phyloP scores from a whole-genome alignment of 441 rosid genomes.

The Melastoma candidum region DNA sequence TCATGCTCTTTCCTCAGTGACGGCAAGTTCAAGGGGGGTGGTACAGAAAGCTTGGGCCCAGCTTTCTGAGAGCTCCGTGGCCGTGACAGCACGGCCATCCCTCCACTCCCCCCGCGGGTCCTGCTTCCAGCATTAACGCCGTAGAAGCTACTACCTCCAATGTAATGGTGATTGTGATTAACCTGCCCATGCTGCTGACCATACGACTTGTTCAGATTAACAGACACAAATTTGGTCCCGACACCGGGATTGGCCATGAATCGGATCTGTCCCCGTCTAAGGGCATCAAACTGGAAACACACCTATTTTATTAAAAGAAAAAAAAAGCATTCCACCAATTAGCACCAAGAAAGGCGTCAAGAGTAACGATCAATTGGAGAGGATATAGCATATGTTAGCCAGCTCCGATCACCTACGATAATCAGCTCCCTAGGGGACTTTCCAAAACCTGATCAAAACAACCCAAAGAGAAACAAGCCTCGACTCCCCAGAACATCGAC shows the following conservation, averaged over 20 bases:
- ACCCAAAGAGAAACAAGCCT: no score
- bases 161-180: constrained; percentile 28
- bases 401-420: no score
- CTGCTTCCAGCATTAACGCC: constrained; percentile 33
- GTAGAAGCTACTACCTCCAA: constrained; percentile 22
- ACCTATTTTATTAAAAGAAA: no score
- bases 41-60: constrained; percentile 92
- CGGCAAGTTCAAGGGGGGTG: constrained; percentile 98
- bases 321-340: no score
- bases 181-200: constrained; percentile 44
- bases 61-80: constrained; percentile 86
- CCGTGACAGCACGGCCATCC: constrained; percentile 85
- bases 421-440: no score
- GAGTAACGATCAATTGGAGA: no score
- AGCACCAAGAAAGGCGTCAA: no score
- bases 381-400: no score
- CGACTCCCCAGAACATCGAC: no score
- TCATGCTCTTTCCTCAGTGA: constrained; percentile 86
- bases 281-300: no score
- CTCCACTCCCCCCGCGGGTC: constrained; percentile 49
- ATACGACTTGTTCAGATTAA: constrained; percentile 84
- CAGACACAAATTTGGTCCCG: constrained; percentile 71
- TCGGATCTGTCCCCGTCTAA: no score
- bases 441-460: no score
- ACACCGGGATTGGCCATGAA: constrained; percentile 83